Base-by-base conservation (phyloP, 1,284 basidiomycete genomes). In the Leccinum brunneo-olivaceum region DNA sequence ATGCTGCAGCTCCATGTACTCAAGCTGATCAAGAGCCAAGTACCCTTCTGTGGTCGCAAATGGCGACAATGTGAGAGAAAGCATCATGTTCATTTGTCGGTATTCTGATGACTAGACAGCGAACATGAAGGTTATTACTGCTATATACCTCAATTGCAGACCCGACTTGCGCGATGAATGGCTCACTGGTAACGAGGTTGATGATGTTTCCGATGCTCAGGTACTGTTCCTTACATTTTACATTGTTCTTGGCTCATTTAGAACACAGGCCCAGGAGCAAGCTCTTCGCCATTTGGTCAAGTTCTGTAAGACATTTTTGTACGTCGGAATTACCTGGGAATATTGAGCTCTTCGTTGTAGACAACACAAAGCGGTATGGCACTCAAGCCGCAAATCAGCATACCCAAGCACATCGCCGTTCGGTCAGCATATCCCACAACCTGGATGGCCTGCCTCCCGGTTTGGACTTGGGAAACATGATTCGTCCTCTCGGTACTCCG, bases 71-170 rank as follows among this genome's bases (percentile, higher is more conserved):
- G 93, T 93, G 65, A 60, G 79, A 61, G 20, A 20, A 28, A 28
- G 19, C 38, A 33, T 11, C 16, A 19, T 9, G 15, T 39, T 5
- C 23, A 39, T 18, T 4, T 42, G 24, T 23, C 21, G 16, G 14
- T 4, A 32, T 43, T 38, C 50, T 64, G 35, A 60, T 54, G 28
- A 33, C 40, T 45, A 20, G 34, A 16, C 57, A 95, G 91, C 89
- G 19, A 99, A 98, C 63, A 99, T 99, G 96, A 96, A 98, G 67
- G 90, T 98, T 49, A 98, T 99, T 60, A 99, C 96, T 4, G 85
- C 91, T 23, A 98, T 99, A 53, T 98, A 99, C 64, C 73, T 98
- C 48, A 96, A 97, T 59, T 98, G 94, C 62, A 76, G 95, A 42
- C 95, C 96, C 9, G 93, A 97, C 58, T 73, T 99, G 41, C 79